Evolutionary conservation across 345 rosid species (phyloP).

Genomic region (Erucastrum elatum): DNA sequence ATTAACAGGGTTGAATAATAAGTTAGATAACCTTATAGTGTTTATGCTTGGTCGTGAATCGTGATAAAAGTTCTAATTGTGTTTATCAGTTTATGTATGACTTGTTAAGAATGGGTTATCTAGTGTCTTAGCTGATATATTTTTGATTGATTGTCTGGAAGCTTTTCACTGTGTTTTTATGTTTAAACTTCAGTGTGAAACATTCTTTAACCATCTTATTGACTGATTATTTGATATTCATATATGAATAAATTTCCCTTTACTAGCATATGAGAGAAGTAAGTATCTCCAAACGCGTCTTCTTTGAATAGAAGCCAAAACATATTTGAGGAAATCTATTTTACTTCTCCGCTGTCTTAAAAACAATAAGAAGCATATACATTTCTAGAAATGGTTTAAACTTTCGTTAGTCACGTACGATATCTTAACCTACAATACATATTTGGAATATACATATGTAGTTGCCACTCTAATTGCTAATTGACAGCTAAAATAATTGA

Average conservation of each 20-base stretch:
- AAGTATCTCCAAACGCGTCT: slow-evolving; percentile 16
- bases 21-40: neutral
- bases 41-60: neutral
- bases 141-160: neutral
- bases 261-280: neutral
- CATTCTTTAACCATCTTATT: neutral
- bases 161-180: neutral
- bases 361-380: neutral
- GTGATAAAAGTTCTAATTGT: neutral
- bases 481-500: neutral
- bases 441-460: neutral
- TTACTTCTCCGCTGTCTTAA: neutral
- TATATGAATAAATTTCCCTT: neutral
- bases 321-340: neutral
- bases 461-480: neutral
- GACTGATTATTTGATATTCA: neutral
- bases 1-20: neutral
- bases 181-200: neutral
- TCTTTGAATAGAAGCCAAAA: neutral
- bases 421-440: neutral
- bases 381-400: neutral
- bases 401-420: neutral
- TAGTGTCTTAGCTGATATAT: neutral
- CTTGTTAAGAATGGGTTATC: neutral
- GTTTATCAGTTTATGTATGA: neutral